Evolutionary conservation across 495 filamentous ascomycete species (phyloP), one percentile per base, ranked within the genome.

Genomic region (Chaetomium fimeti): DNA sequence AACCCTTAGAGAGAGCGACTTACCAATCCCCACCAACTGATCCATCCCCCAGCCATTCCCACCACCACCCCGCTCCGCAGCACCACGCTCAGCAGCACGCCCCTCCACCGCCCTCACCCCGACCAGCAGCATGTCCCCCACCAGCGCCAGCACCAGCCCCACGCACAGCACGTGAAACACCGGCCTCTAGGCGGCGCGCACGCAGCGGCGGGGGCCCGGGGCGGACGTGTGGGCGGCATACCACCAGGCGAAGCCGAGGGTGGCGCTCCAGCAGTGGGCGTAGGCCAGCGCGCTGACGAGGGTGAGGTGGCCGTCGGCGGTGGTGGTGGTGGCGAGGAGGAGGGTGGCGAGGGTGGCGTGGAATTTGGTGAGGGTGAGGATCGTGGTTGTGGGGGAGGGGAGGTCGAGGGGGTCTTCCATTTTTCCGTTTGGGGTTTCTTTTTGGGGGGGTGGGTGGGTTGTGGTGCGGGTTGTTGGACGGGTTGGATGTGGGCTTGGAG

Each of bases 181-280:
- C 3, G 24, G 61, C 54, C 24, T 62, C 60, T 62, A 62, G 60
- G 51, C 60, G 5, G 45, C 18, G 36, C 20, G 29, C 60, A 43
- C 32, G 3, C 56, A 43, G 11, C n/a, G 42, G 3, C 20, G 32
- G 8, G 24, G 7, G 0, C 13, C 32, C 12, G 32, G 11, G 40
- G 24, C 22, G 11, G 13, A 12, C 27, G 8, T 32, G 27, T 60
- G 57, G 6, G 45, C 28, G 45, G 45, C 58, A 40, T 52, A 64
- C 61, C 61, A 64, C 53, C 53, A 64, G n/a, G 28, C 20, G 29
- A 64, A 51, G 8, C 54, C 61, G 18, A 58, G 38, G n/a, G 54
- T 18, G 36, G 61, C 61, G 43, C 61, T 58, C 53, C 53, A 58
- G 40, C 52, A 8, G 54, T 64, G 61, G 38, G 58, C 13, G 40